These are phyloP conservation scores for Hypoxylon intermedium DNA, from an alignment of 495 filamentous ascomycete species.

Conservation along the genomic window DNA sequence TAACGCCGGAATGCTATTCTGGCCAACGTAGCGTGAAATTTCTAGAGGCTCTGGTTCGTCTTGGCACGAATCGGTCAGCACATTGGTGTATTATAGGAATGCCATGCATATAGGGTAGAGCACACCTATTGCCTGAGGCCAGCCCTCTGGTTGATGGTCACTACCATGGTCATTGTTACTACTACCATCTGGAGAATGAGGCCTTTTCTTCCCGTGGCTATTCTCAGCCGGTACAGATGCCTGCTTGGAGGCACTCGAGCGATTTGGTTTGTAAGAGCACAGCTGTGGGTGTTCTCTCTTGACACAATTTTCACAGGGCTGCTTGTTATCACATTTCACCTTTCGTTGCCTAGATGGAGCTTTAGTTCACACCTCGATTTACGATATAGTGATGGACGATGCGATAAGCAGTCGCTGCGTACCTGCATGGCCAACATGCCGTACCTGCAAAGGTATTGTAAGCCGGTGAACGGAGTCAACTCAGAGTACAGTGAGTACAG, in stretches of 20 bases:
- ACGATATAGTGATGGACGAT: neutral
- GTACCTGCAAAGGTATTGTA: conserved; percentile 51
- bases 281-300: conserved; percentile 75
- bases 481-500: neutral
- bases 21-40: conserved; percentile 69
- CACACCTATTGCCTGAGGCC: conserved; percentile 50
- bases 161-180: conserved; percentile 46
- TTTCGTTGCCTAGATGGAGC: conserved; percentile 64
- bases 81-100: conserved; percentile 9
- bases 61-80: conserved; percentile 45
- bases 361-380: conserved; percentile 21
- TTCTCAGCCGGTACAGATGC: conserved; percentile 43
- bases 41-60: conserved; percentile 69
- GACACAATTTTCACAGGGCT: conserved; percentile 75
- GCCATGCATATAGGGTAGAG: conserved; percentile 14
- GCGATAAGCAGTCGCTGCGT: conserved; percentile 3
- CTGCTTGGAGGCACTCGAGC: conserved; percentile 60
- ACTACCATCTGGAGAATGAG: conserved; percentile 55
- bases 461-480: conserved; percentile 12
- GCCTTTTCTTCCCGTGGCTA: conserved; percentile 50
- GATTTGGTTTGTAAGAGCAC: conserved; percentile 75
- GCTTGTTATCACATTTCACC: conserved; percentile 76
- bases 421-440: conserved; percentile 72
- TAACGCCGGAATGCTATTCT: conserved; percentile 69
- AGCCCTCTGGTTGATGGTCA: conserved; percentile 50